Evolutionary conservation across 495 filamentous ascomycete genomes (phyloP), one percentile per base, ranked within the genome.

Genomic region (Poronia punctata): DNA sequence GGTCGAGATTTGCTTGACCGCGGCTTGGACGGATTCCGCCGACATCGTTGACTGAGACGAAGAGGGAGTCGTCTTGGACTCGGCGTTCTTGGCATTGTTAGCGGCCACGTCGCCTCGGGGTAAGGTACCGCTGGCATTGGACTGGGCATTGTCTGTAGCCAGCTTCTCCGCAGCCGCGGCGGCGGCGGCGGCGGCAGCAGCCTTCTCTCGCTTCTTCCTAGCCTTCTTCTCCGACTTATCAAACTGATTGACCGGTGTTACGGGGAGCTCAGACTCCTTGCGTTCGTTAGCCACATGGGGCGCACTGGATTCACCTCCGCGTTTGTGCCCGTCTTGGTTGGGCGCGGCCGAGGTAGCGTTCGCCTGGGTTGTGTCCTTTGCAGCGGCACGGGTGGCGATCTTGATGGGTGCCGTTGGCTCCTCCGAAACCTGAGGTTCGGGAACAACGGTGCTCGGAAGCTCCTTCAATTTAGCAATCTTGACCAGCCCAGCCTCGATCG

Each of bases 401-500:
- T 65, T 56, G 27, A 63, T 61, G 47, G 56, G 56, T 35, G 57
- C 14, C 26, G 27, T 12, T 11, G 53, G 26, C 12, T 57, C 50
- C 26, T 56, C 58, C n/a, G 50, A 8, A 5, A 40, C 19, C 16
- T 46, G 37, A 31, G 57, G 35, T 20, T 64, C 58, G 2, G 58
- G 44, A 31, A 65, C 50, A 20, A 63, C 25, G 21, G 59, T 51
- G 15, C 34, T 53, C n/a, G 56, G 56, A 8, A 61, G 52, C 22
- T 57, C 56, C 27, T 61, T 67, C 15, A 68, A 55, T 59, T 66
- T 74, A 10, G 49, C 48, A 32, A 65, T 74, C 51, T 68, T 71
- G 12, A 68, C 66, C 11, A 78, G 66, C 19, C 77, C 83, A 25
- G 74, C 72, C 27, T 82, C 71, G 31, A 83, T 64, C 12, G 85